Base-by-base conservation (phyloP, 768 basidiomycete genomes). In the Filobasidium floriforme region DNA sequence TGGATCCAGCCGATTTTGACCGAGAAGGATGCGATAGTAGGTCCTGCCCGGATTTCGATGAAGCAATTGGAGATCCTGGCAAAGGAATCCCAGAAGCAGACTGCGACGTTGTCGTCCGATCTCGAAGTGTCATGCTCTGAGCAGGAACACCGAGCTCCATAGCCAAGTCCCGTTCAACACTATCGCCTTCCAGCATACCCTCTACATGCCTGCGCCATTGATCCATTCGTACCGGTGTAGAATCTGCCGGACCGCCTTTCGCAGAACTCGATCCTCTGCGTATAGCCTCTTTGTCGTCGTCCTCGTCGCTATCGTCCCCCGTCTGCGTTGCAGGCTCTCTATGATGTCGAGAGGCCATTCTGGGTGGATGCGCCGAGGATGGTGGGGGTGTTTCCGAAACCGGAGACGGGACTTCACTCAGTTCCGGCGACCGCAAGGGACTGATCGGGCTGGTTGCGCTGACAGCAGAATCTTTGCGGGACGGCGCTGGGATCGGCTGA, bases 141-240 rank as follows among this genome's bases (percentile, higher is more conserved):
- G 74, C 73, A 1, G 76, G 71, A 11, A 77, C 63, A 5, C 77
- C 77, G 19, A 78, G 57, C 55, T 75, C 77, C 51, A 60, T 64
- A 0, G 75, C 74, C 6, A 73, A 71, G 14, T 72, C 65, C 19
- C 68, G 62, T 43, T 73, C 67, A 1, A 68, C 66, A 0, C 75
- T 74, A 63, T 75, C 74, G n/a, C 67, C 63, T 12, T 74, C 74
- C 15, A 78, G 49, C 62, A 73, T 71, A 15, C 72, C 75, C 28
- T 69, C 72, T 22, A 78, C 70, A 29, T 74, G 70, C 37, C 72
- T 61, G 63, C 57, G 57, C 62, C 66, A 63, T 69, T 71, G 24
- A 59, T 41, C 52, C 65, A 71, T 22, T 62, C 40, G 66, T 24
- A 62, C 61, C 14, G 69, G 57, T 3, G 59, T 49, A 41, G 57